Evolutionary conservation across 495 filamentous ascomycete genomes (phyloP).

Genomic region (Xylaria cubensis): DNA sequence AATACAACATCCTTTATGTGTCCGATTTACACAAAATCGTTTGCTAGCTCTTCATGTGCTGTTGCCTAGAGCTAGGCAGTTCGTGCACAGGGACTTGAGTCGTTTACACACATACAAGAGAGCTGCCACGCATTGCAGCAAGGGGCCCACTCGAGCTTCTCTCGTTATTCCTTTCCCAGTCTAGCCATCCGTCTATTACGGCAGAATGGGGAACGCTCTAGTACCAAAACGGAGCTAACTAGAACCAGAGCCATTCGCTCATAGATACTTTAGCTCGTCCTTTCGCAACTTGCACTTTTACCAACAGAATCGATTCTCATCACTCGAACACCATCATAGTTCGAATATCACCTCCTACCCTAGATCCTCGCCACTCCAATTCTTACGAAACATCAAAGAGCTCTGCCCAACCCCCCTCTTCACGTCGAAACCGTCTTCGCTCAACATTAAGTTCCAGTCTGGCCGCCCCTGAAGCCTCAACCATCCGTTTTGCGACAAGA

Average conservation of each 20-base stretch:
- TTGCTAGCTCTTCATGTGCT: not conserved
- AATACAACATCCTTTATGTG: not conserved
- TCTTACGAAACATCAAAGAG: not conserved
- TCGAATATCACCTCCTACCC: not conserved
- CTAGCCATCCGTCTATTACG: slow-evolving; percentile 11
- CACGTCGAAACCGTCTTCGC: not conserved
- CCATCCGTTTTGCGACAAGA: slow-evolving; percentile 21
- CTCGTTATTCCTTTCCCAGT: not conserved
- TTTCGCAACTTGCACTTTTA: slow-evolving; percentile 6
- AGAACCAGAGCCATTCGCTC: not conserved
- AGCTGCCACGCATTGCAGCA: not conserved
- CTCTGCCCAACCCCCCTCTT: not conserved
- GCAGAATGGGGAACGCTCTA: not conserved
- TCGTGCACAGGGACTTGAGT: not conserved
- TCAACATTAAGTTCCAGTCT: not conserved
- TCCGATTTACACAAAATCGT: not conserved
- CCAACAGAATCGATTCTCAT: not conserved
- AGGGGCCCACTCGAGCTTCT: not conserved
- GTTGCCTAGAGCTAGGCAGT: not conserved
- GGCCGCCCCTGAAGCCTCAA: slow-evolving; percentile 9
- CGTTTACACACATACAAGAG: not conserved
- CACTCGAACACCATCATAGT: not conserved
- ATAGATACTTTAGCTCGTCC: slow-evolving; percentile 13
- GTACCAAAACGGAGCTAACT: not conserved
- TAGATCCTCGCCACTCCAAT: not conserved